A percentile compares a stretch with the other conserved stretches of the same genome.
Evolutionary conservation across 768 basidiomycete genomes (phyloP).

Genomic region (Hypsizygus marmoreus): DNA sequence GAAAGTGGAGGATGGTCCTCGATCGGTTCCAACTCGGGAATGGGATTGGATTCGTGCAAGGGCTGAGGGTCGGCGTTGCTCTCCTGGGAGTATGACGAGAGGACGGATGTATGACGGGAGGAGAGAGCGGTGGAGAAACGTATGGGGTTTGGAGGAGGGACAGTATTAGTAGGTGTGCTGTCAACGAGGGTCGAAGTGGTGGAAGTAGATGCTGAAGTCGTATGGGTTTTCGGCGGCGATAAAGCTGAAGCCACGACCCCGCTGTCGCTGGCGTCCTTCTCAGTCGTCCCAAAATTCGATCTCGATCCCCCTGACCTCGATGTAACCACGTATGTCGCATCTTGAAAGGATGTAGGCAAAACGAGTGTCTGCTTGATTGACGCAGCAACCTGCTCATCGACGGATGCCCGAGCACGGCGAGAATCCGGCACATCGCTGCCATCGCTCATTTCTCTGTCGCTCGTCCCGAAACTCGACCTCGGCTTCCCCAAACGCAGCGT

Average conservation of each 20-base stretch:
- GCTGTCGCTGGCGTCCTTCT: background rate
- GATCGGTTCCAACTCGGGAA: background rate
- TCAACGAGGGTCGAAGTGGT: background rate
- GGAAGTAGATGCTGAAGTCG: background rate
- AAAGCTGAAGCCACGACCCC: background rate
- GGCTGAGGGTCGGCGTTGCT: background rate
- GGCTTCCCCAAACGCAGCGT: background rate
- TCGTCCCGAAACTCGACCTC: background rate
- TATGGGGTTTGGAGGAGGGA: background rate
- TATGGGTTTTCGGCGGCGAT: background rate
- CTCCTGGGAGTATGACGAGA: constrained; percentile 11
- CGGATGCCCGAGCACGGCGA: too few species aligned
- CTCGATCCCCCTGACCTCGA: too few species aligned
- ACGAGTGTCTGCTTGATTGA: too few species aligned
- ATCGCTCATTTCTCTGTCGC: constrained; percentile 7
- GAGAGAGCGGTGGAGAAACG: background rate
- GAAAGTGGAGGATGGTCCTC: background rate
- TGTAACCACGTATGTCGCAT: too few species aligned
- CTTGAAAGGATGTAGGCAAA: too few species aligned
- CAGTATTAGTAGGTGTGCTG: background rate
- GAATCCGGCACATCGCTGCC: background rate
- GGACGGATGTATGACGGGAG: constrained; percentile 7
- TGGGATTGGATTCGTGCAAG: background rate
- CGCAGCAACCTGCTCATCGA: too few species aligned
- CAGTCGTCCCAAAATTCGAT: too few species aligned